Percentiles rank a stretch among this genome's conserved stretches.
Evolutionary conservation across 805 yeast species (phyloP).

Genomic region (Ogataea nonfermentans): DNA sequence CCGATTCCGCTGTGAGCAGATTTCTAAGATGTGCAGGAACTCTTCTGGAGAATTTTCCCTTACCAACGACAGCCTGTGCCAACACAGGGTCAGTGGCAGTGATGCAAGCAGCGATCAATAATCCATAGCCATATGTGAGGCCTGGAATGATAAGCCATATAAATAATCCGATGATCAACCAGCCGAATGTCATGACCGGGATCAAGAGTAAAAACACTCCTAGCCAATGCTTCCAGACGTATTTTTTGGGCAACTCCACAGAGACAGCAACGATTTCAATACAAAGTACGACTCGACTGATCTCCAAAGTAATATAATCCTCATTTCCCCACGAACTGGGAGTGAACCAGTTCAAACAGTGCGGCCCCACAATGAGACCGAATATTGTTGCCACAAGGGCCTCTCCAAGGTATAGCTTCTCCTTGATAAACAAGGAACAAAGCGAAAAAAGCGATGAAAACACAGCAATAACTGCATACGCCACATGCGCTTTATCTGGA

Average conservation of each 20-base stretch:
- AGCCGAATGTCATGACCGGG: slow-evolving; percentile 71
- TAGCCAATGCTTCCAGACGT: slow-evolving; percentile 57
- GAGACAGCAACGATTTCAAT: slow-evolving; percentile 73
- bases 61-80: slow-evolving; percentile 71
- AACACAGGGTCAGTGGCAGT: slow-evolving; percentile 79
- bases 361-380: slow-evolving; percentile 61
- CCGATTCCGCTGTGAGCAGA: slow-evolving; percentile 66
- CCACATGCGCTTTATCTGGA: slow-evolving; percentile 36
- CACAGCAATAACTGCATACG: slow-evolving; percentile 60
- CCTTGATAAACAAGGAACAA: slow-evolving; percentile 57
- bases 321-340: slow-evolving; percentile 59
- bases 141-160: slow-evolving; percentile 62
- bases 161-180: slow-evolving; percentile 63
- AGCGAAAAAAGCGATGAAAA: slow-evolving; percentile 58
- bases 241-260: slow-evolving; percentile 68
- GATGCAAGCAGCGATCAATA: slow-evolving; percentile 65
- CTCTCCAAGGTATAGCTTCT: slow-evolving; percentile 59
- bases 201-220: slow-evolving; percentile 56
- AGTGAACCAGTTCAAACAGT: slow-evolving; percentile 55
- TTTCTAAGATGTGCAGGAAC: slow-evolving; percentile 63
- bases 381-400: slow-evolving; percentile 64
- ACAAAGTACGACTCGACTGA: slow-evolving; percentile 62
- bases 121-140: slow-evolving; percentile 51
- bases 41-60: slow-evolving; percentile 66
- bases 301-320: slow-evolving; percentile 53